A percentile compares a stretch with the other conserved stretches of the same genome.
These are phyloP conservation scores for Chaetomium olivaceum DNA, from an alignment of 2,329 filamentous ascomycete genomes.

Conservation along the genomic window DNA sequence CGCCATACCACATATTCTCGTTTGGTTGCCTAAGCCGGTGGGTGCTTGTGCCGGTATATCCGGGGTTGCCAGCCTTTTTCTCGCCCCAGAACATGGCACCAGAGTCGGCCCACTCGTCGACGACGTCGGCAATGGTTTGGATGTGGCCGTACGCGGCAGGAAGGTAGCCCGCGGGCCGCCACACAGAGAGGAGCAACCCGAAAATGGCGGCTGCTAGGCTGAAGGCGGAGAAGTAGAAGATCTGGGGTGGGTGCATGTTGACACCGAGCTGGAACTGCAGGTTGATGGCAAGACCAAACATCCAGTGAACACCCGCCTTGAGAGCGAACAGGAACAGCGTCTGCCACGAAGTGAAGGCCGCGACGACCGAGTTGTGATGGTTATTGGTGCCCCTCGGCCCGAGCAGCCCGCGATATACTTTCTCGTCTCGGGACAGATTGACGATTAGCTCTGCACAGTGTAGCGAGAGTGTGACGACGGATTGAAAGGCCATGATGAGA, in stretches of 20 bases:
- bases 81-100: conserved; percentile 36
- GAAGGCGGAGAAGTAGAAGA: conserved; percentile 36
- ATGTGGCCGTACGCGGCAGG: conserved; percentile 38
- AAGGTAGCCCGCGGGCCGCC: conserved; percentile 31
- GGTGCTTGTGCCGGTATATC: conserved; percentile 30
- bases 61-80: conserved; percentile 24
- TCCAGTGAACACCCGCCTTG: conserved; percentile 38
- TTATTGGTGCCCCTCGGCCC: conserved; percentile 32
- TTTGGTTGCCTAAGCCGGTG: conserved; percentile 18
- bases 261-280: conserved; percentile 35
- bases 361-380: conserved; percentile 34
- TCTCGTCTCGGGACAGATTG: conserved; percentile 36
- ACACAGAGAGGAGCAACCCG: conserved; percentile 31
- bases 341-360: conserved; percentile 36
- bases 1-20: conserved; percentile 24
- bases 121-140: conserved; percentile 38
- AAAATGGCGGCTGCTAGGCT: conserved; percentile 34
- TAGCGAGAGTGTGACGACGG: conserved; percentile 32
- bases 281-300: conserved; percentile 37
- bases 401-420: conserved; percentile 33
- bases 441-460: conserved; percentile 34
- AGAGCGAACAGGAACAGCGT: conserved; percentile 35
- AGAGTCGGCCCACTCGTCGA: conserved; percentile 37
- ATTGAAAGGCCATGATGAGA: conserved; percentile 35
- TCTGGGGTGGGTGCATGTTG: conserved; percentile 38